Evolutionary conservation across 1,139 yeast genomes (phyloP).

Genomic region (Yamadazyma pseudoaaseri): DNA sequence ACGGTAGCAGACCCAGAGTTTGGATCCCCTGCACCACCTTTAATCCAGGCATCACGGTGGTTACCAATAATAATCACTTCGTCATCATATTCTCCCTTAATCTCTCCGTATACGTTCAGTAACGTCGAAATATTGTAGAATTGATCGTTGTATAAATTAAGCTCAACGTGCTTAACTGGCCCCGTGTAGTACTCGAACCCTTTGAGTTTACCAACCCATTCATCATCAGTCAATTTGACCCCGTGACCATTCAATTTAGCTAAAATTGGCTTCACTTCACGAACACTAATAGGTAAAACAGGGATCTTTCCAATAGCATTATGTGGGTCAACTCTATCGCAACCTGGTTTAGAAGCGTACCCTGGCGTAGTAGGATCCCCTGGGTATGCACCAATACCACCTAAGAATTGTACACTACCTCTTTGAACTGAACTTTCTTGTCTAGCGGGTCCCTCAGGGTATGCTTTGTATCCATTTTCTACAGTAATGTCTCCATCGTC

Average conservation of each 20-base stretch:
- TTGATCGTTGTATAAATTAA: constrained; percentile 45
- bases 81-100: constrained; percentile 38
- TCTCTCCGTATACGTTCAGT: constrained; percentile 47
- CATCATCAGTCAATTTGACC: constrained; percentile 21
- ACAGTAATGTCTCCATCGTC: constrained; percentile 44
- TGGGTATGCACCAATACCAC: constrained; percentile 57
- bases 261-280: constrained; percentile 48
- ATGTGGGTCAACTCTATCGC: constrained; percentile 42
- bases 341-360: constrained; percentile 62
- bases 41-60: constrained; percentile 56
- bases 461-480: constrained; percentile 44
- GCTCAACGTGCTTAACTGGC: constrained; percentile 47
- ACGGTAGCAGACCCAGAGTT: constrained; percentile 45
- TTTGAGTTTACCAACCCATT: constrained; percentile 43
- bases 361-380: constrained; percentile 95
- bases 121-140: constrained; percentile 41
- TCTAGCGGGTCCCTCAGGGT: constrained; percentile 48
- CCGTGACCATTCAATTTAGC: constrained; percentile 44
- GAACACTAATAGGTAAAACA: constrained; percentile 45
- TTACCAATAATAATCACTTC: constrained; percentile 47
- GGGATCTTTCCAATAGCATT: constrained; percentile 45
- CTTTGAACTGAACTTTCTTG: constrained; percentile 64
- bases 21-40: constrained; percentile 53
- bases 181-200: constrained; percentile 44
- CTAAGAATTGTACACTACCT: constrained; percentile 79